Conservation (phyloP, 768 basidiomycete genomes). For the Russula sp. region DNA sequence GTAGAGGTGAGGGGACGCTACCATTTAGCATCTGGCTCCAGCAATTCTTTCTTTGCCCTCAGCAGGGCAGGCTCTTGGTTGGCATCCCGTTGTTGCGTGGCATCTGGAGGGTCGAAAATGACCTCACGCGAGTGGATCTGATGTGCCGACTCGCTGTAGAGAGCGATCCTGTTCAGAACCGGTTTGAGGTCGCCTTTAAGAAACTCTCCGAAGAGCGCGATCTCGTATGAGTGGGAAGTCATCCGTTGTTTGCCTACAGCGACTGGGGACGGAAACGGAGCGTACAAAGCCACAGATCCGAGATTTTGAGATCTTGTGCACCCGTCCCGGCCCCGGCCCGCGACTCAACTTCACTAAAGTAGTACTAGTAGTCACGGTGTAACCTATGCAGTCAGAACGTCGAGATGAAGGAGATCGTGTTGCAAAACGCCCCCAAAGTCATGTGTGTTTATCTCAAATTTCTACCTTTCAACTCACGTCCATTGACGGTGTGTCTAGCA, state of each 20-base stretch:
- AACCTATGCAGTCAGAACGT: constrained; percentile 5
- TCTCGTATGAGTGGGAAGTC: constrained; percentile 61
- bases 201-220: constrained; percentile 79
- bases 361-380: neutral
- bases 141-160: constrained; percentile 72
- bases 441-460: constrained; percentile 3
- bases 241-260: constrained; percentile 8
- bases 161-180: constrained; percentile 74
- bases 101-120: constrained; percentile 76
- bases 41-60: constrained; percentile 69
- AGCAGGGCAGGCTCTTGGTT: constrained; percentile 63
- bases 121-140: constrained; percentile 72
- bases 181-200: constrained; percentile 68
- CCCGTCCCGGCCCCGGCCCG: neutral
- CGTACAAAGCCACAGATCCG: neutral
- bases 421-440: constrained; percentile 22
- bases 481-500: constrained; percentile 43
- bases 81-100: constrained; percentile 51
- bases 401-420: constrained; percentile 20
- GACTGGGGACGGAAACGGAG: neutral
- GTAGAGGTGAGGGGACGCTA: constrained; percentile 30
- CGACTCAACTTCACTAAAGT: neutral
- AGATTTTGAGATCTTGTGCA: neutral
- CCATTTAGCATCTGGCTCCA: constrained; percentile 61
- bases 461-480: neutral